A percentile compares a stretch with the other conserved stretches of the same genome.
Evolutionary conservation across 208 protist genomes (phyloP).

Genomic region (Leishmania amazonensis): DNA sequence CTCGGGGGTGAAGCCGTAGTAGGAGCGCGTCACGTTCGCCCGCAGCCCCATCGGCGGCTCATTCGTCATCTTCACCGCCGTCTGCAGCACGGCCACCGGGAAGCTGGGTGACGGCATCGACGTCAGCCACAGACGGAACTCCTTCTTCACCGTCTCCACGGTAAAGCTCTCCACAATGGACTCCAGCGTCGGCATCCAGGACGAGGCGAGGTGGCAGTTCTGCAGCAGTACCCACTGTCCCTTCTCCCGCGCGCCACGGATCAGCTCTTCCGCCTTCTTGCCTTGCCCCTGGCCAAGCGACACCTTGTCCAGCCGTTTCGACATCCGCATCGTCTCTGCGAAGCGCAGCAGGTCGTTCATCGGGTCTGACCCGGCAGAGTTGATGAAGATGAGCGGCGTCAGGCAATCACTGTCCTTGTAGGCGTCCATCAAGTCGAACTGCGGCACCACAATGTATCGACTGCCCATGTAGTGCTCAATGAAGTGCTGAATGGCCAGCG

Average conservation of each 20-base stretch:
- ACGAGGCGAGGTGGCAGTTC: slow-evolving; percentile 97
- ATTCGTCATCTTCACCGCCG: slow-evolving; percentile 98
- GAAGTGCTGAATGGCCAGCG: slow-evolving; percentile 92
- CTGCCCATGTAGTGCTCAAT: slow-evolving; percentile 92
- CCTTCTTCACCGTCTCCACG: slow-evolving; percentile 94
- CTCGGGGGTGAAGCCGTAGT: slow-evolving; percentile 90
- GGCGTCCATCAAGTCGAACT: slow-evolving; percentile 94
- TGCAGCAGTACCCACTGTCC: slow-evolving; percentile 97
- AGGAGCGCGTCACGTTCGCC: slow-evolving; percentile 96
- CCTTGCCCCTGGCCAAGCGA: slow-evolving; percentile 98
- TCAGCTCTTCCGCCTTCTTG: slow-evolving; percentile 92
- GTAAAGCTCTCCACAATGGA: slow-evolving; percentile 95
- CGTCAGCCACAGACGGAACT: slow-evolving; percentile 98
- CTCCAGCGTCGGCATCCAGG: slow-evolving; percentile 95
- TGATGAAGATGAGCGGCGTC: slow-evolving; percentile 97
- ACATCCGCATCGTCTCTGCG: slow-evolving; percentile 94
- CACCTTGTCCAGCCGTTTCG: slow-evolving; percentile 94
- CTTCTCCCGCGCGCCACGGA: slow-evolving; percentile 78
- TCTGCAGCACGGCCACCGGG: slow-evolving; percentile 98
- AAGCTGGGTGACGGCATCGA: slow-evolving; percentile 97
- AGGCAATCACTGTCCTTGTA: slow-evolving; percentile 94
- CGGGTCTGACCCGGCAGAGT: slow-evolving; percentile 96
- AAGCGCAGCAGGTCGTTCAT: slow-evolving; percentile 95
- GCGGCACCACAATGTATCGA: slow-evolving; percentile 95
- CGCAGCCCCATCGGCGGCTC: slow-evolving; percentile 98